Base-by-base conservation (phyloP, 805 yeast genomes). In the Kurtzmaniella cleridarum region DNA sequence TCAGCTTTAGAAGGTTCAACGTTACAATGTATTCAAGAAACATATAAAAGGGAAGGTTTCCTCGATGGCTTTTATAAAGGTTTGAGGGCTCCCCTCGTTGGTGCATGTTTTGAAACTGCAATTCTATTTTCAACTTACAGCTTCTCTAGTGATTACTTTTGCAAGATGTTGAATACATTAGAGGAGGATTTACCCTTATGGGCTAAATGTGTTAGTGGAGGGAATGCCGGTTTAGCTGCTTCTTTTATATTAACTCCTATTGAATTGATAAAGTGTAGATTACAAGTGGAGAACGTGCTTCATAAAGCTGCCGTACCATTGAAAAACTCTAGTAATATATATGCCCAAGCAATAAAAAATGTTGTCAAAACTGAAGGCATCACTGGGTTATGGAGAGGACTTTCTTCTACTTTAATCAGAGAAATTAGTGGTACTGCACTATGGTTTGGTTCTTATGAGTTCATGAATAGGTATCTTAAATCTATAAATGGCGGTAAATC, bases 371-470 rank as follows among this genome's bases (percentile, higher is more conserved):
- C 66, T 3, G 67, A 71, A 12, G 96, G 97, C 0, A 5, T 86
- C 0, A 32, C 48, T 8, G 96, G 96, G 0, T 69, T 90, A 43
- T 90, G 96, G 95, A 76, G 76, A 45, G 98, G 98, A 2, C 89
- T 89, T 48, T 66, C 79, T 0, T 81, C 93, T 15, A 90, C 98
- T 0, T 62, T 87, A 35, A 46, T 85, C 2, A 73, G 97, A 50
- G 98, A 90, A 56, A 73, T 86, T 29, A 82, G 89, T 23, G 97
- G 97, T 6, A 85, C 96, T 2, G 86, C 95, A 3, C 81, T 91
- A 2, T 90, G 97, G 97, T 90, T 90, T 64, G 91, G 95, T 0
- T 77, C 93, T 13, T 89, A 89, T 57, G 96, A 89, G 55, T 62
- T 71, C 33, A 62, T 74, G 6, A 57, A 65, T 15, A 50, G 50